phyloP scores from a whole-genome alignment of 495 filamentous ascomycete genomes.

The Hyaloscypha finlandica region DNA sequence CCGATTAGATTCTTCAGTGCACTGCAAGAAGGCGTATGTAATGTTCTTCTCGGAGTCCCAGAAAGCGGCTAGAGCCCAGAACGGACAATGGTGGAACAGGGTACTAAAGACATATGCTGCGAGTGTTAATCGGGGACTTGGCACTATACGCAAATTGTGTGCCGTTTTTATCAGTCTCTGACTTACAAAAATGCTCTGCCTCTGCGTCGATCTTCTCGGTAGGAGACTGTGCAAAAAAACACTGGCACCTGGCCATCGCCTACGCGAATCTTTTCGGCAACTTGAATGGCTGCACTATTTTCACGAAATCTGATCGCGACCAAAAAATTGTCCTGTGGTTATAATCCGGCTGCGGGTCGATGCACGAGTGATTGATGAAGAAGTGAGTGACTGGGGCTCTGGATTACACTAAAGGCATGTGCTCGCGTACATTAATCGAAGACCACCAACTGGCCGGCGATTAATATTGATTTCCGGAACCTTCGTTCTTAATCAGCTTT shows the following conservation, averaged over 20 bases:
- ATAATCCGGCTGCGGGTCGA: neutral
- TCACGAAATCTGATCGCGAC: neutral
- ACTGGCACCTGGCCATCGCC: neutral
- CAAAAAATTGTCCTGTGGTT: neutral
- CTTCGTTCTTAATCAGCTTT: neutral
- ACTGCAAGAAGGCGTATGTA: conserved; percentile 7
- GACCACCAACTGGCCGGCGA: neutral
- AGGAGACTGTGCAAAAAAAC: neutral
- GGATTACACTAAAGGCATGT: neutral
- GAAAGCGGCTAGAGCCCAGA: neutral
- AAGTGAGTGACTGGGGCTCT: neutral
- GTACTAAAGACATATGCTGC: neutral
- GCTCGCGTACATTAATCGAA: neutral
- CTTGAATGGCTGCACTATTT: neutral
- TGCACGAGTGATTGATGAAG: neutral
- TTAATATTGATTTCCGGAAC: neutral
- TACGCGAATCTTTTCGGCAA: neutral
- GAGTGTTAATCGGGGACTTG: neutral
- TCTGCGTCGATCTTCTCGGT: neutral
- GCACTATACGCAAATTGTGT: neutral
- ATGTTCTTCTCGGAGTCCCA: conserved; percentile 6
- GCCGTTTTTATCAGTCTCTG: neutral
- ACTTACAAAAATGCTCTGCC: neutral
- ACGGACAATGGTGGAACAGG: conserved; percentile 3
- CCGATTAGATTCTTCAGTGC: neutral